phyloP scores from a whole-genome alignment of 2,329 filamentous ascomycete genomes.

The Fusarium continuum region DNA sequence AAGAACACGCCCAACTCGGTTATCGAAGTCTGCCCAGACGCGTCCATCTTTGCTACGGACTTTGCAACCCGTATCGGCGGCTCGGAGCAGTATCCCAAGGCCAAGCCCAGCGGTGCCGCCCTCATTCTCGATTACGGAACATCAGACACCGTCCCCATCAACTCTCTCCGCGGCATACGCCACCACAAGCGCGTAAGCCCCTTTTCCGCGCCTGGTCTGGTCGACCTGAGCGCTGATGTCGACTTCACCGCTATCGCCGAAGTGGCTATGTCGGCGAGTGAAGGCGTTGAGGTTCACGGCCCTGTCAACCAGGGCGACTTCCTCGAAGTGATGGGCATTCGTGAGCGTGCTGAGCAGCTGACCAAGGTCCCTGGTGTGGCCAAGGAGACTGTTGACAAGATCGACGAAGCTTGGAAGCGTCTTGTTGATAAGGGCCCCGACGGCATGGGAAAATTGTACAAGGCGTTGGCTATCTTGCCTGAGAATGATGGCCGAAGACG shows the following conservation, averaged over 20 bases:
- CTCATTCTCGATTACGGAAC: conserved; percentile 97
- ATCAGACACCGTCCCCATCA: conserved; percentile 77
- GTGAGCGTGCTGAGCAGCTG: conserved; percentile 76
- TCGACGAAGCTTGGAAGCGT: conserved; percentile 80
- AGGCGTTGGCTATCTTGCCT: conserved; percentile 89
- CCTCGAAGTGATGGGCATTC: conserved; percentile 82
- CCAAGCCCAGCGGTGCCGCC: conserved; percentile 79
- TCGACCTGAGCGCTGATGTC: conserved; percentile 91
- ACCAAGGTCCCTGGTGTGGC: conserved; percentile 55
- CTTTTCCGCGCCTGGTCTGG: conserved; percentile 80
- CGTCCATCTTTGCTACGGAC: conserved; percentile 79
- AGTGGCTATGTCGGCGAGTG: conserved; percentile 76
- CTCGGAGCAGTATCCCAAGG: conserved; percentile 62
- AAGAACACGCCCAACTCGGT: conserved; percentile 73
- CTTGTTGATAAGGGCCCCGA: conserved; percentile 83
- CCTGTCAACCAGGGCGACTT: conserved; percentile 88
- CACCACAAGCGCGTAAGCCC: conserved; percentile 80
- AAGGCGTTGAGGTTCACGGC: conserved; percentile 89
- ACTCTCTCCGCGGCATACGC: conserved; percentile 90
- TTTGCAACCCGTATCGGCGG: conserved; percentile 89
- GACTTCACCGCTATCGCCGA: conserved; percentile 91
- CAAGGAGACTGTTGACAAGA: conserved; percentile 63
- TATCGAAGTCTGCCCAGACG: conserved; percentile 91
- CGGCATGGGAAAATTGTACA: conserved; percentile 96
- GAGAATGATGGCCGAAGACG: conserved; percentile 76